phyloP scores from a whole-genome alignment of 495 filamentous ascomycete species.

The Evernia prunastri region DNA sequence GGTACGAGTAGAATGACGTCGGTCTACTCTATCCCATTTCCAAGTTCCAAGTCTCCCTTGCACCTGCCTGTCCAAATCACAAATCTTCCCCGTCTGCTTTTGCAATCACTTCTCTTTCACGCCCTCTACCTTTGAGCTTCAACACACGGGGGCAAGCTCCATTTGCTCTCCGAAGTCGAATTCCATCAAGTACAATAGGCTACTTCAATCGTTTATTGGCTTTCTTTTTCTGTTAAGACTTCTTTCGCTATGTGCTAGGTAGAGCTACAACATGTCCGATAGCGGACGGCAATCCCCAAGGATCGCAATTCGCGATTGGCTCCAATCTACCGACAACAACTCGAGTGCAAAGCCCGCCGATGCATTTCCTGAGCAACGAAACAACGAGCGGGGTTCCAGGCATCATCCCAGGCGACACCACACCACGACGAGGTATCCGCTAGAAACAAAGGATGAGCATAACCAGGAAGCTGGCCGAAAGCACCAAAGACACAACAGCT shows the following conservation, averaged over 20 bases:
- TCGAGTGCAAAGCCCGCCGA: not conserved
- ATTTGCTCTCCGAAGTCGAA: too few relatives aligned
- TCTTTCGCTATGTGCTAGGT: not conserved
- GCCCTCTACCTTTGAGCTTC: not conserved
- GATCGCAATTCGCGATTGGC: constrained; percentile 22
- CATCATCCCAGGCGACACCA: not conserved
- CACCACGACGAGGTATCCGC: not conserved
- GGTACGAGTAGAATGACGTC: not conserved
- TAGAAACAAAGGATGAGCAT: not conserved
- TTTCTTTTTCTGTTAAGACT: too few relatives aligned
- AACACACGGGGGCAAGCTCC: not conserved
- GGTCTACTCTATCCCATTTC: not conserved
- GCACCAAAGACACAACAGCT: not conserved
- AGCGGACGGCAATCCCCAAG: constrained; percentile 20
- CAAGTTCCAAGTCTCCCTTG: not conserved
- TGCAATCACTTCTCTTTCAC: not conserved
- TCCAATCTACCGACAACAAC: constrained; percentile 1
- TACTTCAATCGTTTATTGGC: not conserved
- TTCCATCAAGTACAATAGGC: not conserved
- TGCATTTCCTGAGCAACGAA: not conserved
- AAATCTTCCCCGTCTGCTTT: not conserved
- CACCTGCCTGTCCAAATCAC: not conserved
- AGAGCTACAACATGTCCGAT: constrained; percentile 8
- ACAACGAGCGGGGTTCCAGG: not conserved
- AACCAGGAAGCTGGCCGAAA: not conserved